These are phyloP conservation scores for Citrus trifoliata DNA, from an alignment of 345 rosid species.

Conservation along the genomic window DNA sequence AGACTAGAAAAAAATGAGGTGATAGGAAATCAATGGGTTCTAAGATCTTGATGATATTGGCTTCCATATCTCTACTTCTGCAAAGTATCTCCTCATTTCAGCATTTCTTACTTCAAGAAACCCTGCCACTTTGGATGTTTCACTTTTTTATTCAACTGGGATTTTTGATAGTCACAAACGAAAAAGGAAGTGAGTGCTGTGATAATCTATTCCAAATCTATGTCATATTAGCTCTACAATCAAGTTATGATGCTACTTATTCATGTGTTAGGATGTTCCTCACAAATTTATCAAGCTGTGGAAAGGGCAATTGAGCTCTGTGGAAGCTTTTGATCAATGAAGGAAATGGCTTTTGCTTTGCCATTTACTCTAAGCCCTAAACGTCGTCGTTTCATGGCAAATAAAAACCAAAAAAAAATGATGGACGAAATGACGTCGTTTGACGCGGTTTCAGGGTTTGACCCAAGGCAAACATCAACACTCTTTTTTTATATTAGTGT, in stretches of 20 bases:
- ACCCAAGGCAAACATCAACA: too few relatives aligned
- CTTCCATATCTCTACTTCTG: conserved; percentile 78
- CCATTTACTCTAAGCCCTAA: too few relatives aligned
- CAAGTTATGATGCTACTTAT: not conserved
- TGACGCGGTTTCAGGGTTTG: too few relatives aligned
- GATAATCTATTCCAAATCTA: not conserved
- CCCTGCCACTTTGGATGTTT: conserved; percentile 91
- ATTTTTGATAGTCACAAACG: conserved; percentile 66
- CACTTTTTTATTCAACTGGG: conserved; percentile 82
- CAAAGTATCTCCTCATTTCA: conserved; percentile 85
- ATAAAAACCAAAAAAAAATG: too few relatives aligned
- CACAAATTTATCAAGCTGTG: too few relatives aligned
- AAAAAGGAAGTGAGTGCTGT: conserved; percentile 70
- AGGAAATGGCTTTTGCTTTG: too few relatives aligned
- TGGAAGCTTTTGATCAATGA: too few relatives aligned
- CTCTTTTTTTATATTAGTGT: too few relatives aligned
- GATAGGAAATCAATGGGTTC: conserved; percentile 29
- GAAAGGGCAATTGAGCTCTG: too few relatives aligned
- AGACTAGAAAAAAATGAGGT: conserved; percentile 32
- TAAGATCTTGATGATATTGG: conserved; percentile 44
- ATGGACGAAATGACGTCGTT: too few relatives aligned
- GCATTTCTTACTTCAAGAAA: conserved; percentile 93
- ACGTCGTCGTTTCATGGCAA: too few relatives aligned
- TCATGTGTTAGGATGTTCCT: not conserved
- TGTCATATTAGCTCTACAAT: not conserved